Percentiles rank a stretch among this genome's conserved stretches.
Evolutionary conservation across 2,329 filamentous ascomycete genomes (phyloP).

Genomic region (Cladosporium sp.): DNA sequence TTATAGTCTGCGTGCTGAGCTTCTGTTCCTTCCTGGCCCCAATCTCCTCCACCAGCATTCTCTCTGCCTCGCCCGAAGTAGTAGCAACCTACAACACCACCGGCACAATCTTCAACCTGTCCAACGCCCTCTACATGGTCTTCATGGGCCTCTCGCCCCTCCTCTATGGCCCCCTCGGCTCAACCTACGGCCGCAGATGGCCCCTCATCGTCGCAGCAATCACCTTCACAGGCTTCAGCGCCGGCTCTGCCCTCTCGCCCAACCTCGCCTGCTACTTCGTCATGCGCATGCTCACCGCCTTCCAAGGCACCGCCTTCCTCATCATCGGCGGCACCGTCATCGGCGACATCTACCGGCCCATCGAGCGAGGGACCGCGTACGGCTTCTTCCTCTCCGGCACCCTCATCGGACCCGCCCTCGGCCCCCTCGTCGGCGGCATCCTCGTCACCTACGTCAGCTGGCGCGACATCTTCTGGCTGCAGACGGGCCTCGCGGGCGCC

Average conservation of each 20-base stretch:
- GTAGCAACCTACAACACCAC: constrained; percentile 54
- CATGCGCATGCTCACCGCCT: constrained; percentile 67
- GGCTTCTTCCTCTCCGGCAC: constrained; percentile 64
- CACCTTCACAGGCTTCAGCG: constrained; percentile 62
- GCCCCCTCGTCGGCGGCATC: constrained; percentile 62
- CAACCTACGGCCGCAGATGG: constrained; percentile 43
- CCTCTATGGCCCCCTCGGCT: constrained; percentile 64
- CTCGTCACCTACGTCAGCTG: constrained; percentile 69
- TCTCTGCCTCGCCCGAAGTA: constrained; percentile 69
- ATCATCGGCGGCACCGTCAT: constrained; percentile 66
- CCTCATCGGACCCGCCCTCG: constrained; percentile 52
- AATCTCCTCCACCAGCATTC: constrained; percentile 65
- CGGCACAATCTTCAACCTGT: constrained; percentile 63
- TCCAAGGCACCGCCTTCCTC: constrained; percentile 69
- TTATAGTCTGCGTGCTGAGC: constrained; percentile 63
- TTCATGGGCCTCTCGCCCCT: constrained; percentile 66
- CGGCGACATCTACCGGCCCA: constrained; percentile 50
- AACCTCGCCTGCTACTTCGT: constrained; percentile 66
- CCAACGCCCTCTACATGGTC: constrained; percentile 68
- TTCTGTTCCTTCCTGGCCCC: constrained; percentile 73
- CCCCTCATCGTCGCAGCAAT: constrained; percentile 52
- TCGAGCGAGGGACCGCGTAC: constrained; percentile 64
- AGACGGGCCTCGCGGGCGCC: constrained; percentile 59
- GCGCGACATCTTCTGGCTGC: constrained; percentile 72
- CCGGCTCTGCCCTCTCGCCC: constrained; percentile 65